These are phyloP conservation scores for Neofusicoccum laricinum DNA, from an alignment of 2,329 filamentous ascomycete species.

Conservation along the genomic window DNA sequence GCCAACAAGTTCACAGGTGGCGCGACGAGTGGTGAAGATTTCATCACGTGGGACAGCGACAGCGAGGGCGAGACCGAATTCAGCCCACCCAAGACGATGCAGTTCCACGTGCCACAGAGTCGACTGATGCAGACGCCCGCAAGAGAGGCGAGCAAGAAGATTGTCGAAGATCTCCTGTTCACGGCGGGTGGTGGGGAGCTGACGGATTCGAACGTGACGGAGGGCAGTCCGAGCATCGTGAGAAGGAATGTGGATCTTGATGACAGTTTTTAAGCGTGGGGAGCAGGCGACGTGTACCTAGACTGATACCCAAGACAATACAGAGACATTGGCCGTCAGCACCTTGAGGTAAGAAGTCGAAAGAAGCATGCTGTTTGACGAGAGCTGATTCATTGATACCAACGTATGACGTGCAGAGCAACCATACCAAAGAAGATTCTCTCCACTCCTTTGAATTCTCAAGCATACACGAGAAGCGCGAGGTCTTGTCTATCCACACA, in stretches of 20 bases:
- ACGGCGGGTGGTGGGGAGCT: conserved; percentile 64
- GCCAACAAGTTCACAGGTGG: not conserved
- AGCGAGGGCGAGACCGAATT: conserved; percentile 58
- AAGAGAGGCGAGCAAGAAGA: conserved; percentile 74
- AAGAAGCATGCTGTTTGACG: no score
- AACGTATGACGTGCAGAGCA: not conserved
- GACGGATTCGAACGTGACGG: conserved; percentile 47
- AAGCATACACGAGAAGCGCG: not conserved
- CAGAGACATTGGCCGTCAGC: no score
- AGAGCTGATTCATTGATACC: no score
- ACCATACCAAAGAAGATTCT: no score
- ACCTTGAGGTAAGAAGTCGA: no score
- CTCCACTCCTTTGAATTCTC: not conserved
- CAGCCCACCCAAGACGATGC: conserved; percentile 91
- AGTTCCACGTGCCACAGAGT: conserved; percentile 75
- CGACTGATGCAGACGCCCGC: conserved; percentile 78
- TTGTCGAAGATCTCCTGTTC: conserved; percentile 75
- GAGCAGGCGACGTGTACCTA: not conserved
- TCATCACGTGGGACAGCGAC: conserved; percentile 65
- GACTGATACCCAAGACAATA: no score
- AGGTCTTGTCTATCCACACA: not conserved
- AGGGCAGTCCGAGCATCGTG: conserved; percentile 49
- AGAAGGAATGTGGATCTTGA: conserved; percentile 44
- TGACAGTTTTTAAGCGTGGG: conserved; percentile 42
- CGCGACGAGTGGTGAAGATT: not conserved